Conservation (phyloP, 1,284 basidiomycete genomes). For the Amylostereum chailletii region DNA sequence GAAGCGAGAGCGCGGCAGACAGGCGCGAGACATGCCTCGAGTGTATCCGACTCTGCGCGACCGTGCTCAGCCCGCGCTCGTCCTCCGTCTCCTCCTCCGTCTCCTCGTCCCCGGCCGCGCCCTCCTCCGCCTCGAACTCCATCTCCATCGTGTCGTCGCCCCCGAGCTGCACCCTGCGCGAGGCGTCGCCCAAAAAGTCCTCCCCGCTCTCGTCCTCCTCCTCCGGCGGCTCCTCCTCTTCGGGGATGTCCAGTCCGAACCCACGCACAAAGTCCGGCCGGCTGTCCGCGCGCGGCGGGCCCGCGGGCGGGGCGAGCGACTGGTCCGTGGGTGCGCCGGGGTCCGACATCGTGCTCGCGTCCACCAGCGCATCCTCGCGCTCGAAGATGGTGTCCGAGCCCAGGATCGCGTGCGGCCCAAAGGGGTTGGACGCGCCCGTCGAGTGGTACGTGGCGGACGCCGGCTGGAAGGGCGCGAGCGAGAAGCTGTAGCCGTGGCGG, state of each 20-base stretch:
- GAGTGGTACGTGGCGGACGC: slow-evolving; percentile 30
- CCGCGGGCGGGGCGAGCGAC: slow-evolving; percentile 35
- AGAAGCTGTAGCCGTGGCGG: slow-evolving; percentile 64
- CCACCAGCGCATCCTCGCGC: slow-evolving; percentile 12
- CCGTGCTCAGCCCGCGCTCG: slow-evolving; percentile 18
- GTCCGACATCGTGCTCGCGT: slow-evolving; percentile 14
- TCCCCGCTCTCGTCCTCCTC: slow-evolving; percentile 24
- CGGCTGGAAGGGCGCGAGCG: slow-evolving; percentile 39
- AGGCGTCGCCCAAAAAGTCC: slow-evolving; percentile 26
- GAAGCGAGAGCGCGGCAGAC: slow-evolving; percentile 56
- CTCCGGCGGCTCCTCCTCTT: slow-evolving; percentile 42
- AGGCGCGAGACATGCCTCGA: slow-evolving; percentile 64
- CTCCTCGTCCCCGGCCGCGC: slow-evolving; percentile 23
- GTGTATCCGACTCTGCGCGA: slow-evolving; percentile 44
- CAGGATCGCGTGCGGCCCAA: slow-evolving; percentile 44
- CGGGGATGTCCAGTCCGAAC: slow-evolving; percentile 70
- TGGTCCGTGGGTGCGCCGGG: slow-evolving; percentile 38
- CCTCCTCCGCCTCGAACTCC: slow-evolving; percentile 22
- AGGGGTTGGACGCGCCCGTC: slow-evolving; percentile 45
- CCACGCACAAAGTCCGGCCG: slow-evolving; percentile 67
- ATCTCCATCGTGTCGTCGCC: slow-evolving; percentile 19
- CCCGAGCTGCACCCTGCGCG: slow-evolving; percentile 18
- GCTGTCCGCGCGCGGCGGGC: slow-evolving; percentile 37
- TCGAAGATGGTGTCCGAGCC: slow-evolving; percentile 37
- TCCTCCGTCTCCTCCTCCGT: slow-evolving; percentile 21